Percentiles rank a stretch among this genome's conserved stretches.
Evolutionary conservation across 1,139 yeast species (phyloP).

Genomic region (Pichia sorboxylosa): DNA sequence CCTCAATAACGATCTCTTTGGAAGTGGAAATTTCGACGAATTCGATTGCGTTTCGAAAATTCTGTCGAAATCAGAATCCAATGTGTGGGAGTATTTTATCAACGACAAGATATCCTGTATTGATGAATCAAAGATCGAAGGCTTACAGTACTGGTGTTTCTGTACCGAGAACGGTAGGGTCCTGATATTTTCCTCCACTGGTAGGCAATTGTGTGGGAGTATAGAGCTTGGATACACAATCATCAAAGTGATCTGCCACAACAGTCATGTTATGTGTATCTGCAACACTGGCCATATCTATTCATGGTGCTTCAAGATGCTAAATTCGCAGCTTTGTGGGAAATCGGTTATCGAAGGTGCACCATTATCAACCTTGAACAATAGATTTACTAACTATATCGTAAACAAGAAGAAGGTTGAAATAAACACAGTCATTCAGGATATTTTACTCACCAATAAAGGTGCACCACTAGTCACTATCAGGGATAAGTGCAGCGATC

Average conservation of each 20-base stretch:
- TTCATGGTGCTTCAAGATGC: constrained; percentile 31
- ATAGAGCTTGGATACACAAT: constrained; percentile 50
- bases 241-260: constrained; percentile 40
- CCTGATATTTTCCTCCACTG: constrained; percentile 64
- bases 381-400: constrained; percentile 25
- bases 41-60: constrained; percentile 16
- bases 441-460: constrained; percentile 1
- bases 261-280: constrained; percentile 42
- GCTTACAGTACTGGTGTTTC: constrained; percentile 35
- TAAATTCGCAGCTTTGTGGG: constrained; percentile 12
- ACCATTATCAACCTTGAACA: constrained; percentile 42
- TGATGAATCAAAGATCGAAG: constrained; percentile 13
- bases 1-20: constrained; percentile 8
- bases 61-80: constrained; percentile 7
- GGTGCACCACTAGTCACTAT: constrained; percentile 34
- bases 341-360: constrained; percentile 29
- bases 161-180: constrained; percentile 62
- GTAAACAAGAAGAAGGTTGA: constrained; percentile 18
- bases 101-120: constrained; percentile 18
- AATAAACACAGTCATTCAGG: constrained; percentile 7
- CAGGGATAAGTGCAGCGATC: constrained; percentile 22
- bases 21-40: constrained; percentile 5
- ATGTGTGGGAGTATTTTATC: constrained; percentile 14
- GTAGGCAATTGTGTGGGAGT: constrained; percentile 37
- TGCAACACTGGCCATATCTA: constrained; percentile 39